Base-by-base conservation (phyloP, 805 yeast genomes). In the Ogataea philodendri region DNA sequence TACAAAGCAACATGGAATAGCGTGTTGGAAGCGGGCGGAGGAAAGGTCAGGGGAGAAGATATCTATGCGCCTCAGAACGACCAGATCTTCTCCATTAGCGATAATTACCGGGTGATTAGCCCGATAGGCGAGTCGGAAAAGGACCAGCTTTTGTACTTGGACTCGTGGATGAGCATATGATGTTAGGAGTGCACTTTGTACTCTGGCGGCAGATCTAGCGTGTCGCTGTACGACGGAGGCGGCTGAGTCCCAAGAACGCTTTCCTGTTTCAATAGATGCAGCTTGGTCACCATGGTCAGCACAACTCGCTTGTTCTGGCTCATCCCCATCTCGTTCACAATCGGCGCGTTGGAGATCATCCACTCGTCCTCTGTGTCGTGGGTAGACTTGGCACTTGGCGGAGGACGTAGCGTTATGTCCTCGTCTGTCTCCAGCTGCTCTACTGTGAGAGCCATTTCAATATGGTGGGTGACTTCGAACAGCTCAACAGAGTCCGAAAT, bases 1-100 rank as follows among this genome's bases (percentile, higher is more conserved):
- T 90, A 82, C 60, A 76, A 73, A 50, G 93, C 94, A 0, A 83
- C 96, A 1, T 81, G 90, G 78, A 87, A 81, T 48, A 80, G 89
- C 53, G 79, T 84, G 2, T 58, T 83, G 27, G 89, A 80, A 51
- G 75, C 84, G 35, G 86, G 83, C 3, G 76, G 72, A 33, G 78
- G 59, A 22, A 44, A 44, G 24, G 21, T 44, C 8, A 47, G 45
- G 15, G 61, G 58, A 10, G 57, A 49, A 15, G 61, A 61, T 34
- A 37, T 48, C 3, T 52, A 48, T 36, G 55, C 52, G 5, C 54
- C 58, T 9, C 57, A 58, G 22, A 41, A 58, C 27, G 46, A 53
- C 24, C 48, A 49, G 32, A 44, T 52, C 3, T 63, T 57, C 35
- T 54, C 48, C 34, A 50, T 63, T 17, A 44, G 48, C 22, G 66